Evolutionary conservation across 1,284 basidiomycete genomes (phyloP).

Genomic region (Cryptococcus sp.): DNA sequence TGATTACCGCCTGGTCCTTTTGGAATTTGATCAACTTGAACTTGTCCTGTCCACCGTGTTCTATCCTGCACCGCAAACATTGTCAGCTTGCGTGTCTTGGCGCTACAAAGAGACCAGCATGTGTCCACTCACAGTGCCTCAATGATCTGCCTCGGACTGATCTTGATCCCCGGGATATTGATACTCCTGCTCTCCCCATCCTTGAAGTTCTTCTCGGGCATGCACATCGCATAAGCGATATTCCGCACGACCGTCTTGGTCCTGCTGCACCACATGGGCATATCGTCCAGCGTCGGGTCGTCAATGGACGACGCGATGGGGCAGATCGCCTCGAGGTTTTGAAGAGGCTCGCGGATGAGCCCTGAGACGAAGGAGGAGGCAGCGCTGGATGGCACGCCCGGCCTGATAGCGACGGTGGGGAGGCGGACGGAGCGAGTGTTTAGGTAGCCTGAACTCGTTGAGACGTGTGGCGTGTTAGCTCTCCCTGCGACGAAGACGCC

Average conservation of each 20-base stretch:
- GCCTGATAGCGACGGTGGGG: conserved; percentile 61
- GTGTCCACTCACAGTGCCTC: conserved; percentile 40
- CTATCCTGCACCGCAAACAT: conserved; percentile 16
- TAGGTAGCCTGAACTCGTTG: conserved; percentile 53
- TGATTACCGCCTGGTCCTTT: conserved; percentile 45
- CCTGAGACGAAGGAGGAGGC: conserved; percentile 63
- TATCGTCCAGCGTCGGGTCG: conserved; percentile 49
- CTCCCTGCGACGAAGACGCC: background rate
- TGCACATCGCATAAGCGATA: conserved; percentile 47
- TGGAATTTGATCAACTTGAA: conserved; percentile 46
- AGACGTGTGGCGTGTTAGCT: background rate
- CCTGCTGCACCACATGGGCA: conserved; percentile 58
- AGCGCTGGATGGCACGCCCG: conserved; percentile 58
- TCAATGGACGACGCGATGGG: conserved; percentile 52
- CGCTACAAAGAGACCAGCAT: background rate
- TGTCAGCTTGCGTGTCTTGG: background rate
- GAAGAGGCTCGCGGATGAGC: conserved; percentile 63
- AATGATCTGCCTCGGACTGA: conserved; percentile 49
- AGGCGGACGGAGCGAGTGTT: conserved; percentile 62
- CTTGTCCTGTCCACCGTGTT: conserved; percentile 47
- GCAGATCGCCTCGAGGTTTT: conserved; percentile 55
- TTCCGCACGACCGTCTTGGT: conserved; percentile 54
- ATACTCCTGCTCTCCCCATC: conserved; percentile 37
- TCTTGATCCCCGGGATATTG: conserved; percentile 50
- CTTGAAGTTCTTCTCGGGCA: conserved; percentile 43